phyloP scores from a whole-genome alignment of 2,329 filamentous ascomycete species.

The Venturia carpophila region DNA sequence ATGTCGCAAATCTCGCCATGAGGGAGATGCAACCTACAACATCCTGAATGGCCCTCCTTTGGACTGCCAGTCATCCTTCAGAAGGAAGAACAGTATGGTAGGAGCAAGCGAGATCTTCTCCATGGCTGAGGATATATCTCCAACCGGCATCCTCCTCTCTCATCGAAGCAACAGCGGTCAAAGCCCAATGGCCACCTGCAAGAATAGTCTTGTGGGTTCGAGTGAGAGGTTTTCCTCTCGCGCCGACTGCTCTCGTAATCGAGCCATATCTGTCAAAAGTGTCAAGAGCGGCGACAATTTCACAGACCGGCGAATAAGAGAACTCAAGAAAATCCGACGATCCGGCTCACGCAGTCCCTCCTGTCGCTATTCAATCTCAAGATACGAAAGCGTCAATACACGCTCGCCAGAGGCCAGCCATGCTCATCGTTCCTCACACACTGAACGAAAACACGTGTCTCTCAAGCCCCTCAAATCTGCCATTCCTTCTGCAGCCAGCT shows the following conservation, averaged over 20 bases:
- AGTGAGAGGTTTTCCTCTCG: neutral
- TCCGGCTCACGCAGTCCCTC: neutral
- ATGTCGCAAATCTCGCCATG: neutral
- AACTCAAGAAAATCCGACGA: neutral
- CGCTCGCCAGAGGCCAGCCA: neutral
- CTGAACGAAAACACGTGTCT: neutral
- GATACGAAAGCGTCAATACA: neutral
- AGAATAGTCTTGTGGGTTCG: neutral
- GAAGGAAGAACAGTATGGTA: neutral
- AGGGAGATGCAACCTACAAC: neutral
- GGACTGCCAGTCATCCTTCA: neutral
- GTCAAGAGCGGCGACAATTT: neutral
- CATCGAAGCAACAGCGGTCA: neutral
- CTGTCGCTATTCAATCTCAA: neutral
- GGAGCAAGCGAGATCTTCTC: neutral
- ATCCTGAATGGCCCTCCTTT: neutral
- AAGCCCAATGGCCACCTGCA: neutral
- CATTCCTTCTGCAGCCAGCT: neutral
- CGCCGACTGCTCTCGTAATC: neutral
- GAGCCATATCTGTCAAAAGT: neutral
- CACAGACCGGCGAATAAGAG: neutral
- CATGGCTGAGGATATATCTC: neutral
- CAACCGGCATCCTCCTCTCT: neutral
- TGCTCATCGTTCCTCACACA: neutral
- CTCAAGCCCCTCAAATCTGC: neutral